phyloP scores from a whole-genome alignment of 2,329 filamentous ascomycete genomes.

The Ilyonectria mors-panacis region DNA sequence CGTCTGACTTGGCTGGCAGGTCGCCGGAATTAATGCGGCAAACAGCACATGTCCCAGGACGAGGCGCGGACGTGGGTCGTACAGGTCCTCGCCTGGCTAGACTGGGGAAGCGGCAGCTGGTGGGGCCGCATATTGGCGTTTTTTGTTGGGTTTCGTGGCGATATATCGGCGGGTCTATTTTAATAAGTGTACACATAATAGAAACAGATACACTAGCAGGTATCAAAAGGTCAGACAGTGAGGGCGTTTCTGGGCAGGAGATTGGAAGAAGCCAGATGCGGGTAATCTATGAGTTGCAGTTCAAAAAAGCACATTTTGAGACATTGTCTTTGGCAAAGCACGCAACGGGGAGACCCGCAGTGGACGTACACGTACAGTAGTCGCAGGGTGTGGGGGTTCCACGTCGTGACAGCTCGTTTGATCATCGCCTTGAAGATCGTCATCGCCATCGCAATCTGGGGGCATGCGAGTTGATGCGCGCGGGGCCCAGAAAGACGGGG shows the following conservation, averaged over 20 bases:
- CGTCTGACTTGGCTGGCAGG: conserved; percentile 8
- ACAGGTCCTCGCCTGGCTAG: not conserved
- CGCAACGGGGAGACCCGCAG: not conserved
- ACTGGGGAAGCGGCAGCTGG: not conserved
- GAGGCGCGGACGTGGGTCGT: not conserved
- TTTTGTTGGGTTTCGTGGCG: not conserved
- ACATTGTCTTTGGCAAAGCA: not conserved
- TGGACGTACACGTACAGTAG: not conserved
- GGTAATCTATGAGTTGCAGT: conserved; percentile 4
- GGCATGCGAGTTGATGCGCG: conserved; percentile 8
- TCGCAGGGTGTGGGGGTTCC: not conserved
- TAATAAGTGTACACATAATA: not conserved
- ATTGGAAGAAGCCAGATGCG: conserved; percentile 3
- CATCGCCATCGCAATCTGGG: conserved; percentile 6
- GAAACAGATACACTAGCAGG: not conserved
- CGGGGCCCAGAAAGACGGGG: not conserved
- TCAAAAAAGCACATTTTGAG: conserved; percentile 7
- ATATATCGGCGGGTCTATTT: not conserved
- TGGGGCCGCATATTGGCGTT: conserved; percentile 12
- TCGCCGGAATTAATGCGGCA: conserved; percentile 23
- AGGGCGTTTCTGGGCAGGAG: not conserved
- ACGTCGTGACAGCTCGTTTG: conserved; percentile 2
- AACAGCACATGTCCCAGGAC: not conserved
- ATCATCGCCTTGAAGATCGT: conserved; percentile 5
- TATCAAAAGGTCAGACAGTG: not conserved